Conservation (phyloP, 148 eudicot genomes). For the Persicaria tinctoria region DNA sequence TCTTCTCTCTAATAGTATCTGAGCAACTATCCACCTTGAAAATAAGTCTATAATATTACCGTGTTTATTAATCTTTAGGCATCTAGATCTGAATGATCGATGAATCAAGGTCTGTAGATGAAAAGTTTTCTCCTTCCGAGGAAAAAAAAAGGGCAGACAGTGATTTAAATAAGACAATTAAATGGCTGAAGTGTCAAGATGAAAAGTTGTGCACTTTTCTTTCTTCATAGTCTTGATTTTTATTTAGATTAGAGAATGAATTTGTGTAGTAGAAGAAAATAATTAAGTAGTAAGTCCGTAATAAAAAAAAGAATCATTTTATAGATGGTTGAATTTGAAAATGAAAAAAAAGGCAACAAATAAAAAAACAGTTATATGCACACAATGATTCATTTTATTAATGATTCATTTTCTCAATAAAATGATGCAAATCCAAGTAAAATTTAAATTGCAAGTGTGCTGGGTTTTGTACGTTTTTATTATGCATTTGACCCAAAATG, state of each 20-base stretch:
- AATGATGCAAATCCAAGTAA: too few species aligned
- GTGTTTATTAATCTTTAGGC: conserved; percentile 19
- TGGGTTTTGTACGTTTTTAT: too few species aligned
- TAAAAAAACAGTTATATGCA: too few species aligned
- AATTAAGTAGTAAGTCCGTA: not conserved
- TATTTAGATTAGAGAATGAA: not conserved
- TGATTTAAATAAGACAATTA: conserved; percentile 57
- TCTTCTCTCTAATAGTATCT: too few species aligned
- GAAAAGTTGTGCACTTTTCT: conserved; percentile 49
- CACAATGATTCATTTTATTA: too few species aligned
- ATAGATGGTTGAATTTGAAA: too few species aligned
- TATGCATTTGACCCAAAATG: too few species aligned
- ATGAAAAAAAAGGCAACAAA: too few species aligned
- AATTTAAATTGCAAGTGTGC: too few species aligned
- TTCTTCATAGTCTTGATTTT: not conserved
- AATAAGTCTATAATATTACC: not conserved
- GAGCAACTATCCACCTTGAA: not conserved
- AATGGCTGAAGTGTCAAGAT: conserved; percentile 79
- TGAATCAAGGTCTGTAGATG: conserved; percentile 24
- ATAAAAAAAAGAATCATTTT: not conserved
- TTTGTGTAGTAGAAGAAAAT: not conserved
- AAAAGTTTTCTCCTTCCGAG: conserved; percentile 42
- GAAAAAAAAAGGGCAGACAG: conserved; percentile 67
- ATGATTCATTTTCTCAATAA: too few species aligned
- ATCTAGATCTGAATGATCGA: conserved; percentile 15